Conservation (phyloP, 1,284 basidiomycete species). For the Ganoderma leucocontextum region DNA sequence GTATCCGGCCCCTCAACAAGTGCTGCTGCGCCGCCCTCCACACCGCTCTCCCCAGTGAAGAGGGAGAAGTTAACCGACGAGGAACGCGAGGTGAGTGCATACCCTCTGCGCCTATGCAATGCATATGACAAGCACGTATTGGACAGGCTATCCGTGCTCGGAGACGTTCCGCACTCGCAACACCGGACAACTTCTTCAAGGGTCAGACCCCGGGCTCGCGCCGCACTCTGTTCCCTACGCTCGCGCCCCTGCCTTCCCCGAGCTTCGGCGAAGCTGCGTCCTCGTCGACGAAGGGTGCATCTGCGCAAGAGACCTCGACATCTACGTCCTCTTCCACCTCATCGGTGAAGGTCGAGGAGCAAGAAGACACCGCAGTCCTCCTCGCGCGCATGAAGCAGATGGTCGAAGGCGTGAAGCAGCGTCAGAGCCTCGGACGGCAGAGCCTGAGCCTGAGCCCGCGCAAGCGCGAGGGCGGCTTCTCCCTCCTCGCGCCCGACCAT, state of each 20-base stretch:
- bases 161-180: constrained; percentile 60
- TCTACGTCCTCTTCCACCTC: constrained; percentile 18
- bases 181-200: constrained; percentile 60
- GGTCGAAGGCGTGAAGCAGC: constrained; percentile 65
- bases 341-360: constrained; percentile 35
- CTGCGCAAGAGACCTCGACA: constrained; percentile 21
- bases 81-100: constrained; percentile 54
- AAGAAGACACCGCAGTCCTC: constrained; percentile 56
- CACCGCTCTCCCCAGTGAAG: constrained; percentile 29
- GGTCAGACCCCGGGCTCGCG: constrained; percentile 56
- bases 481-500: constrained; percentile 40
- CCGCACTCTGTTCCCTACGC: constrained; percentile 31
- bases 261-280: constrained; percentile 23
- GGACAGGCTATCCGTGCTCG: constrained; percentile 66
- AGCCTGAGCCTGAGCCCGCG: constrained; percentile 34
- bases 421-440: constrained; percentile 51
- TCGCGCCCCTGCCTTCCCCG: constrained; percentile 30
- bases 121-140: not conserved
- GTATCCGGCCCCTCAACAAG: constrained; percentile 2
- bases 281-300: constrained; percentile 14
- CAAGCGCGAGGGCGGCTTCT: constrained; percentile 40
- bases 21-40: constrained; percentile 6
- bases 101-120: not conserved
- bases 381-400: constrained; percentile 70
- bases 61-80: constrained; percentile 51